Percentiles rank a stretch among this genome's conserved stretches.
These are phyloP conservation scores for Backusella tarrabulga DNA, from an alignment of 192 early-diverging fungal genomes.

Conservation along the genomic window DNA sequence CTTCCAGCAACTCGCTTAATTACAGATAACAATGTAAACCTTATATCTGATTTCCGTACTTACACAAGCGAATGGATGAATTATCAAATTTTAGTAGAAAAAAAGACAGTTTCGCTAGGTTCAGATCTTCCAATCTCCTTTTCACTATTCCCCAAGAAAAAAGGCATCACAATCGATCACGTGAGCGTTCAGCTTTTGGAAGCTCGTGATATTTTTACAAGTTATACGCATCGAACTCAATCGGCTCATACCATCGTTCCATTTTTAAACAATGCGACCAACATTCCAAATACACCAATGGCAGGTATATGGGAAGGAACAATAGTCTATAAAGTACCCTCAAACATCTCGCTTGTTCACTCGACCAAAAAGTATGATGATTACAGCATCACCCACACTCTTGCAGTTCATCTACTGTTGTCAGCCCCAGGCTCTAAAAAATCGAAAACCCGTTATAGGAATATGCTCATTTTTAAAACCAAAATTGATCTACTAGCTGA, in stretches of 20 bases:
- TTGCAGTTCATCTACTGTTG: background rate
- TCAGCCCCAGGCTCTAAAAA: background rate
- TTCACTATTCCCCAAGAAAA: background rate
- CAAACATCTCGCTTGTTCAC: background rate
- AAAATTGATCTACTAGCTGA: slow-evolving; percentile 1
- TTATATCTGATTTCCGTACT: background rate
- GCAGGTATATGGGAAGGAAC: background rate
- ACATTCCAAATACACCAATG: background rate
- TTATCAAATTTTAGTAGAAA: background rate
- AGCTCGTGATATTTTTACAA: background rate
- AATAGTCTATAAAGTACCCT: background rate
- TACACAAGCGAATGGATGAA: background rate
- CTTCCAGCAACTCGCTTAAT: background rate
- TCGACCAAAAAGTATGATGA: background rate
- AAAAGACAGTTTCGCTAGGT: background rate
- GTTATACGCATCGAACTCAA: background rate
- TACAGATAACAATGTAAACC: background rate
- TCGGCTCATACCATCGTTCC: background rate
- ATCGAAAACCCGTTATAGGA: background rate
- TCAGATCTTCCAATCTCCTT: background rate
- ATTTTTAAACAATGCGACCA: background rate
- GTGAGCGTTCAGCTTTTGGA: background rate
- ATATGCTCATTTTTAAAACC: background rate
- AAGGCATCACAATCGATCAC: background rate
- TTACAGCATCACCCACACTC: background rate